A percentile compares a stretch with the other conserved stretches of the same genome.
These are phyloP conservation scores for Panellus pusillus DNA, from an alignment of 768 basidiomycete genomes.

Conservation along the genomic window DNA sequence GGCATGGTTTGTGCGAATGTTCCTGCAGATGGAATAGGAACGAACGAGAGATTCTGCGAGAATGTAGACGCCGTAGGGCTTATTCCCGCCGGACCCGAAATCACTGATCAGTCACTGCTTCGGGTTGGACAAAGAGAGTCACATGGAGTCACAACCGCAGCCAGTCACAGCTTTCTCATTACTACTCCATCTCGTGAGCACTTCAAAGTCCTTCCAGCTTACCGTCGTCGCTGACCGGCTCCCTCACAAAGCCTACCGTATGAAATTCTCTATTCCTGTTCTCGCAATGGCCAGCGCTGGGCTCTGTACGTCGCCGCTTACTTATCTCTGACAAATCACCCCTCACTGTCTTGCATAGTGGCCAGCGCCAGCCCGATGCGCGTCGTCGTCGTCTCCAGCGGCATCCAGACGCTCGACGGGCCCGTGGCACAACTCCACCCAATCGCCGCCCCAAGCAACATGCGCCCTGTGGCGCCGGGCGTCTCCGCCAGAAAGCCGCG, in stretches of 20 bases:
- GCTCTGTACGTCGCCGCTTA: conserved; percentile 24
- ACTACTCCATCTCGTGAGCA: too few species aligned
- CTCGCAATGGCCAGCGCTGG: conserved; percentile 30
- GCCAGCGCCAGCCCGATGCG: conserved; percentile 20
- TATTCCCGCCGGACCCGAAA: too few species aligned
- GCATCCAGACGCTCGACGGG: neutral
- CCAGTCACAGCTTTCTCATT: too few species aligned
- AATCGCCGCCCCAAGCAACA: neutral
- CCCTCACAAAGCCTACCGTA: conserved; percentile 12
- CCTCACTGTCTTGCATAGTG: neutral
- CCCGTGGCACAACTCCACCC: neutral
- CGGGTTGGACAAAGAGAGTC: too few species aligned
- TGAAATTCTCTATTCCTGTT: conserved; percentile 35
- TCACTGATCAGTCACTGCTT: too few species aligned
- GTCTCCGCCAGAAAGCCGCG: conserved; percentile 49
- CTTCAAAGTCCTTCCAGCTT: too few species aligned
- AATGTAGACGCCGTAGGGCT: too few species aligned
- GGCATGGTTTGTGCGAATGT: too few species aligned
- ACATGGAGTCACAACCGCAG: too few species aligned
- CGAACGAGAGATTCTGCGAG: too few species aligned
- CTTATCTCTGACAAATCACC: neutral
- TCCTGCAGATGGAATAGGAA: too few species aligned
- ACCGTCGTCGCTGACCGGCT: too few species aligned
- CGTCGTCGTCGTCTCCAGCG: conserved; percentile 16
- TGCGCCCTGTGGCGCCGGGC: conserved; percentile 30